phyloP scores from a whole-genome alignment of 2,329 filamentous ascomycete species.

The Aureobasidium pullulans region DNA sequence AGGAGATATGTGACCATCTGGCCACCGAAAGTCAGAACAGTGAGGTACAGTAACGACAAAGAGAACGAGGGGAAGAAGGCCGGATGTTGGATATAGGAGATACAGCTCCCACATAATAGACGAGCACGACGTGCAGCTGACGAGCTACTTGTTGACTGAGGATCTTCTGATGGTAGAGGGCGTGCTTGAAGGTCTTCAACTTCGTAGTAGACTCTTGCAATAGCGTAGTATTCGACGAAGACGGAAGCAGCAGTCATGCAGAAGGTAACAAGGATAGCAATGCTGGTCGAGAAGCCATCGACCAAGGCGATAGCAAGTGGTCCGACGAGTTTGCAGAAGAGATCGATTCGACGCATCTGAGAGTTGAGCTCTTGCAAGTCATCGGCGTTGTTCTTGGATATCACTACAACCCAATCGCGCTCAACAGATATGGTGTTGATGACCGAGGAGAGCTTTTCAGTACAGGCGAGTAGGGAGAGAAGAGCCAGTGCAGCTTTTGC shows the following conservation, averaged over 20 bases:
- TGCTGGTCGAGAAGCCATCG: constrained; percentile 38
- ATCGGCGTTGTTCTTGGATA: constrained; percentile 36
- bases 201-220: constrained; percentile 33
- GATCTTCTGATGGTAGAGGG: not conserved
- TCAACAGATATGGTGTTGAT: constrained; percentile 64
- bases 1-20: constrained; percentile 61
- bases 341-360: constrained; percentile 53
- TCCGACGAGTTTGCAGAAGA: constrained; percentile 50
- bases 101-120: constrained; percentile 15
- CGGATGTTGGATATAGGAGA: constrained; percentile 46
- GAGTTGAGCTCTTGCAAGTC: constrained; percentile 42
- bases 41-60: constrained; percentile 54
- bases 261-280: constrained; percentile 45
- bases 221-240: constrained; percentile 46
- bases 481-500: constrained; percentile 24
- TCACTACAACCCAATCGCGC: constrained; percentile 58
- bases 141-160: not conserved
- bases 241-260: constrained; percentile 45
- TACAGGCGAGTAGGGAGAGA: constrained; percentile 51
- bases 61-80: constrained; percentile 56
- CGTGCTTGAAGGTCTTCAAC: constrained; percentile 8
- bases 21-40: constrained; percentile 51
- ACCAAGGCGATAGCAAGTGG: constrained; percentile 47
- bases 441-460: constrained; percentile 60
- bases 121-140: constrained; percentile 23